Base-by-base conservation (phyloP, 2,329 filamentous ascomycete species). In the Cercospora citrullina region DNA sequence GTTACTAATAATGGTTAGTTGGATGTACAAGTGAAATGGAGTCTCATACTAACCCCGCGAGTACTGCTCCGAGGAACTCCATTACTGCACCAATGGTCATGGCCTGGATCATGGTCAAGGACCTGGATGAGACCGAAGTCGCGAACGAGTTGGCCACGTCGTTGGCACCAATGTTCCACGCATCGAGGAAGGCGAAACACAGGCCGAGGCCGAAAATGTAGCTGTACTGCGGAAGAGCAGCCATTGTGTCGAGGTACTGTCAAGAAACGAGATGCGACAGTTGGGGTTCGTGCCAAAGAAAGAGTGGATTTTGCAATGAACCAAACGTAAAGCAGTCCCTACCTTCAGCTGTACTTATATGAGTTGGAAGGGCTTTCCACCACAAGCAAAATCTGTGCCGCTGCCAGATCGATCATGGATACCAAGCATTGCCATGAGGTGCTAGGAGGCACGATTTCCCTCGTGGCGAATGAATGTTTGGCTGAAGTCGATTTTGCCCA, bases 111-210 rank as follows among this genome's bases (percentile, higher is more conserved):
- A 85, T 83, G 53, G 82, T 84, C 70, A 86, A 77, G 30, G 84
- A 84, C 36, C 80, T 78, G 4, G 84, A 83, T 5, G 83, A 82
- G 33, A 86, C 81, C 1, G 81, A 83, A 14, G 81, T 83, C 36
- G 84, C 84, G 73, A 84, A 86, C 0, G 82, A 80, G 73, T 85
- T 86, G 76, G 83, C 83, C 68, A 85, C 83, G 83, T 85, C 83
- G 72, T 83, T 82, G 67, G 81, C 80, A 80, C 85, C 86, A 67
- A 87, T 88, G 72, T 88, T 89, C 86, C 86, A 89, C 60, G 87
- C 87, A 75, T 89, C 87, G 23, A 90, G 84, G 75, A 87, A 87
- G 68, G 87, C 85, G 77, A 89, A 89, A 64, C 89, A 82, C 69
- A 85, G 85, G 77, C 85, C 87, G 59, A 89, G 82, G 72, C 86